Conservation (phyloP, 768 basidiomycete species). For the Hygrocybe coccinea region DNA sequence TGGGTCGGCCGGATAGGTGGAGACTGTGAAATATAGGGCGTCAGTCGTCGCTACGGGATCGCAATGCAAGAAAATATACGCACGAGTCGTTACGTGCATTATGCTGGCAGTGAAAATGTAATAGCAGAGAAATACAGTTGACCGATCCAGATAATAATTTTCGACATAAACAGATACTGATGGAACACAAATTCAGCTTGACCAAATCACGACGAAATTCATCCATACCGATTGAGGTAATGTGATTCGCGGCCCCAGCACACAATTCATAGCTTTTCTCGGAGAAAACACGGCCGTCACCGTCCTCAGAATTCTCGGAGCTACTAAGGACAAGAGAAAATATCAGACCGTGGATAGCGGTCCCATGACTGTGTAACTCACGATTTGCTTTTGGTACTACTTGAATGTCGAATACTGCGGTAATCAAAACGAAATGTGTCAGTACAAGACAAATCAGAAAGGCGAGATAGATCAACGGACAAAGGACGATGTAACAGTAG, state of each 20-base stretch:
- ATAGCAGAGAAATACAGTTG: slow-evolving; percentile 69
- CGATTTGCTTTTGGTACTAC: slow-evolving; percentile 36
- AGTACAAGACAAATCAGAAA: not conserved
- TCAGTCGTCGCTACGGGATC: not conserved
- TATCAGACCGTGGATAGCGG: too few relatives aligned
- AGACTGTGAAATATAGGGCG: slow-evolving; percentile 40
- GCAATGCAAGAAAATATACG: slow-evolving; percentile 24
- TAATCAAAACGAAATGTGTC: slow-evolving; percentile 11
- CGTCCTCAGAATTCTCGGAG: slow-evolving; percentile 43
- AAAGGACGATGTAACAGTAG: slow-evolving; percentile 74
- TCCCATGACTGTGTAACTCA: slow-evolving; percentile 27
- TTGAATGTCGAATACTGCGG: slow-evolving; percentile 42
- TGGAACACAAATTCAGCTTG: not conserved
- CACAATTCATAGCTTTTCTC: slow-evolving; percentile 70
- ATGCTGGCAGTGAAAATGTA: slow-evolving; percentile 77
- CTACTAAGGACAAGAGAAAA: slow-evolving; percentile 16
- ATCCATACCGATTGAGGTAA: slow-evolving; percentile 58
- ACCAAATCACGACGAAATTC: not conserved
- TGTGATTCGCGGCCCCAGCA: slow-evolving; percentile 72
- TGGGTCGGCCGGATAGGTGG: slow-evolving; percentile 59
- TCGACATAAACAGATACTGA: slow-evolving; percentile 58
- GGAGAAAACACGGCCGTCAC: slow-evolving; percentile 48
- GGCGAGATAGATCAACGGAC: slow-evolving; percentile 39
- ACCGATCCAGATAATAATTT: slow-evolving; percentile 54
- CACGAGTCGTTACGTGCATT: slow-evolving; percentile 72